phyloP scores from a whole-genome alignment of 2,329 filamentous ascomycete species.

The Xylariaceae sp. region DNA sequence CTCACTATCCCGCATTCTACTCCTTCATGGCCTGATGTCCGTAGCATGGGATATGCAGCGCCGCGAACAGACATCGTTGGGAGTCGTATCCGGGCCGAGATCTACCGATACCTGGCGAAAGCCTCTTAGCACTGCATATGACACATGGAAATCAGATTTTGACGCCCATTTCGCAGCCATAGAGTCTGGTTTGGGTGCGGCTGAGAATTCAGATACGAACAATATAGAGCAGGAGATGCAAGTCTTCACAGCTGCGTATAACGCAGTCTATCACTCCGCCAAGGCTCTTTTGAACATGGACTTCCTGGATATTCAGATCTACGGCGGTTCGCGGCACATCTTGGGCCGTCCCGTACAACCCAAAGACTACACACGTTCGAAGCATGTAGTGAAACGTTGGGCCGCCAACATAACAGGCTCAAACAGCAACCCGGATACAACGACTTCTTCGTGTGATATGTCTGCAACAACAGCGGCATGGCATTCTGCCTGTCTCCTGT shows the following conservation, averaged over 20 bases:
- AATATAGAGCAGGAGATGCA: slow-evolving; percentile 29
- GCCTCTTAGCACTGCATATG: slow-evolving; percentile 50
- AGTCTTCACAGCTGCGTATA: slow-evolving; percentile 44
- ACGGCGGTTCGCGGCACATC: slow-evolving; percentile 56
- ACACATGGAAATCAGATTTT: slow-evolving; percentile 56
- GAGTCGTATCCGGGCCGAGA: slow-evolving; percentile 31
- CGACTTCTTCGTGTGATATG: too few relatives aligned
- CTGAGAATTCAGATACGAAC: slow-evolving; percentile 3
- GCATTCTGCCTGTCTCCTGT: slow-evolving; percentile 51
- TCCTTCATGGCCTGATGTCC: slow-evolving; percentile 61
- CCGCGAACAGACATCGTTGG: slow-evolving; percentile 57
- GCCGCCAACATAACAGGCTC: slow-evolving; percentile 26
- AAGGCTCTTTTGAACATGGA: slow-evolving; percentile 55
- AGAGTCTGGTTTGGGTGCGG: slow-evolving; percentile 27
- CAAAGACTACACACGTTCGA: slow-evolving; percentile 47
- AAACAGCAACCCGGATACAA: too few relatives aligned
- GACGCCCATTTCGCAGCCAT: slow-evolving; percentile 41
- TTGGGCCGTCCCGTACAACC: slow-evolving; percentile 51
- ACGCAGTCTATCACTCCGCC: slow-evolving; percentile 56
- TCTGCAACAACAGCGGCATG: slow-evolving; percentile 43
- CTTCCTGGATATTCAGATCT: slow-evolving; percentile 59
- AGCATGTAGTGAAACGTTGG: slow-evolving; percentile 50
- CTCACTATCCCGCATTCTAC: slow-evolving; percentile 47
- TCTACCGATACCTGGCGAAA: slow-evolving; percentile 40
- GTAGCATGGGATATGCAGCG: slow-evolving; percentile 59